phyloP scores from a whole-genome alignment of 179 eudicot species.

The Carnegiea gigantea region DNA sequence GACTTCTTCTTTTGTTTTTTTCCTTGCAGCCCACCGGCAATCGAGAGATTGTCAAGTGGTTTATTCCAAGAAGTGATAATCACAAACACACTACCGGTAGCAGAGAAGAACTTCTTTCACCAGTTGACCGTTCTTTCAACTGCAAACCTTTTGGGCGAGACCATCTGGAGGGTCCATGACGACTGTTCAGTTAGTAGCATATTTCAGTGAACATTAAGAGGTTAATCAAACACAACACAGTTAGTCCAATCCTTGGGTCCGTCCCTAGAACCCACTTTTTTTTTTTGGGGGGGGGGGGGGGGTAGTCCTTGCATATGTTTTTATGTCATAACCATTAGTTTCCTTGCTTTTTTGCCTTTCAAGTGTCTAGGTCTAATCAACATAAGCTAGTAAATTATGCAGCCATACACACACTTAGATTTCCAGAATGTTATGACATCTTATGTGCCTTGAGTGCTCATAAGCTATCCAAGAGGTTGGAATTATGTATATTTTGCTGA shows the following conservation, averaged over 20 bases:
- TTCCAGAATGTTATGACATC: not conserved
- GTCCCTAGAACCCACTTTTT: too few species aligned
- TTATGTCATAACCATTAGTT: not conserved
- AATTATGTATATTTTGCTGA: constrained; percentile 15
- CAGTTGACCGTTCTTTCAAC: constrained; percentile 90
- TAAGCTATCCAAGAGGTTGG: not conserved
- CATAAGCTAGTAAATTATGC: constrained; percentile 15
- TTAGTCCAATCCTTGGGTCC: not conserved
- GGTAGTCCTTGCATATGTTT: not conserved
- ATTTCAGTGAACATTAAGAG: constrained; percentile 50
- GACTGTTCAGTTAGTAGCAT: constrained; percentile 93
- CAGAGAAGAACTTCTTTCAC: constrained; percentile 74
- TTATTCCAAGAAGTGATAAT: constrained; percentile 88
- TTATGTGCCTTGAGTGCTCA: not conserved
- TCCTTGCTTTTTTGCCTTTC: not conserved
- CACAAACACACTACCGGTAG: constrained; percentile 83
- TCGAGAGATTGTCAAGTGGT: constrained; percentile 89
- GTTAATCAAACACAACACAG: constrained; percentile 10
- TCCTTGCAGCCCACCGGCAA: constrained; percentile 80
- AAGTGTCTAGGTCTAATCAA: not conserved
- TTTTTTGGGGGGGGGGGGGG: too few species aligned
- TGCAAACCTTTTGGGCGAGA: constrained; percentile 90
- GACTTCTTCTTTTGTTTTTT: not conserved
- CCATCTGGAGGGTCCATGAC: constrained; percentile 93
- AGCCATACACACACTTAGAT: not conserved